phyloP scores from a whole-genome alignment of 805 yeast species.

The Teunomyces panamensis region DNA sequence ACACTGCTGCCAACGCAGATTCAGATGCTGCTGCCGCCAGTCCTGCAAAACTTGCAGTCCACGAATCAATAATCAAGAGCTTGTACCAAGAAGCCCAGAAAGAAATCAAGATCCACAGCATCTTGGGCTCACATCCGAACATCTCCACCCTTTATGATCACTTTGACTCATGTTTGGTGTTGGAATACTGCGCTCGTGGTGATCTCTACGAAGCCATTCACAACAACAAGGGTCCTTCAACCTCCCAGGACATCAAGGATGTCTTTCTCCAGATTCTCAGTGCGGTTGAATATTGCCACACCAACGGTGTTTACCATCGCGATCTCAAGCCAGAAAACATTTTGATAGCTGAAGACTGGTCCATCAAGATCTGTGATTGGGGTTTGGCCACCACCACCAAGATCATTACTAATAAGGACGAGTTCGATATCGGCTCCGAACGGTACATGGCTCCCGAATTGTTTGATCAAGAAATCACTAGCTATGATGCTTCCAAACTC shows the following conservation, averaged over 20 bases:
- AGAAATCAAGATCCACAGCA: constrained; percentile 64
- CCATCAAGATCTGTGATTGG: constrained; percentile 56
- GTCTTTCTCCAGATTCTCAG: constrained; percentile 49
- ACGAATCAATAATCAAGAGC: constrained; percentile 24
- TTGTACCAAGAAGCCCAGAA: constrained; percentile 57
- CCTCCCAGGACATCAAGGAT: constrained; percentile 54
- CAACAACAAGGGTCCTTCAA: constrained; percentile 57
- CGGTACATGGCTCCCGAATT: constrained; percentile 95
- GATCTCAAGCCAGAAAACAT: constrained; percentile 30
- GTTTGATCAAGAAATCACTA: constrained; percentile 56
- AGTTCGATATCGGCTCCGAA: constrained; percentile 83
- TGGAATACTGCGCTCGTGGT: constrained; percentile 86
- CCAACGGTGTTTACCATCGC: constrained; percentile 30
- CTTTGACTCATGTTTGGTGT: constrained; percentile 51
- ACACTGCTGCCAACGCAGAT: constrained; percentile 12
- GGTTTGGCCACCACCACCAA: constrained; percentile 54
- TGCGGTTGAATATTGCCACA: constrained; percentile 52
- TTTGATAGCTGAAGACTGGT: constrained; percentile 43
- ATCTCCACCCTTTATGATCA: constrained; percentile 46
- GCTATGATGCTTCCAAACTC: constrained; percentile 75
- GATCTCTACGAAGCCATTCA: constrained; percentile 82
- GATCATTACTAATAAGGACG: constrained; percentile 51
- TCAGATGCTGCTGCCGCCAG: constrained; percentile 19
- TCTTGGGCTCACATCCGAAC: constrained; percentile 52
- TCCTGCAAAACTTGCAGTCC: constrained; percentile 27